Evolutionary conservation across 176 grass and related monocot genomes (phyloP).

Genomic region (Aegilops longissima): DNA sequence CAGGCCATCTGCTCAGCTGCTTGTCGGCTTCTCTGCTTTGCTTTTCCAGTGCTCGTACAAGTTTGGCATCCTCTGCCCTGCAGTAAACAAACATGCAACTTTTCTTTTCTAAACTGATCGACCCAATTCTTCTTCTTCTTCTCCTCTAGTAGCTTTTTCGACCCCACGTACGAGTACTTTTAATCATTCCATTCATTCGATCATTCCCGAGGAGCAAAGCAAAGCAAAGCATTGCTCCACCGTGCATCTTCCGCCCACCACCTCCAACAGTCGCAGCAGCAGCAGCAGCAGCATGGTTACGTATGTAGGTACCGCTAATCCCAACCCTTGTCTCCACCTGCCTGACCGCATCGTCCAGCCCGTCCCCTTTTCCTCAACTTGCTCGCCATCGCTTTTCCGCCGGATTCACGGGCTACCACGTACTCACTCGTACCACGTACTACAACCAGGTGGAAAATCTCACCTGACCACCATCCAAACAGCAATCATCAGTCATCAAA

Average conservation of each 20-base stretch:
- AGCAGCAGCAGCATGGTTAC: neutral
- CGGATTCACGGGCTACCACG: neutral
- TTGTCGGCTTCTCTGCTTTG: too few relatives aligned
- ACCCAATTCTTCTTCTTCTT: too few relatives aligned
- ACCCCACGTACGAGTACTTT: too few relatives aligned
- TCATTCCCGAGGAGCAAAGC: neutral
- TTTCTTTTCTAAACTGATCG: too few relatives aligned
- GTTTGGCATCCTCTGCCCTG: too few relatives aligned
- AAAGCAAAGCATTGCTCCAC: neutral
- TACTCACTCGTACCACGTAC: neutral
- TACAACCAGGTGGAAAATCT: too few relatives aligned
- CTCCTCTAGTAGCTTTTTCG: too few relatives aligned
- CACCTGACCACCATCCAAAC: neutral
- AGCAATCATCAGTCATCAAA: too few relatives aligned
- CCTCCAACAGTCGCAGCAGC: too few relatives aligned
- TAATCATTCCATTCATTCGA: neutral
- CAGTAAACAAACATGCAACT: too few relatives aligned
- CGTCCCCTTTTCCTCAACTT: neutral
- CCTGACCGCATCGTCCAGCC: neutral
- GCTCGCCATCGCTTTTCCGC: neutral
- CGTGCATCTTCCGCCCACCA: neutral
- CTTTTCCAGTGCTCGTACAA: too few relatives aligned
- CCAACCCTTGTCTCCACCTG: neutral
- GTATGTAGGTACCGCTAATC: neutral
- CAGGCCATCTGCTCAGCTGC: too few relatives aligned